phyloP scores from a whole-genome alignment of 345 rosid species.

The Ceriops decandra region DNA sequence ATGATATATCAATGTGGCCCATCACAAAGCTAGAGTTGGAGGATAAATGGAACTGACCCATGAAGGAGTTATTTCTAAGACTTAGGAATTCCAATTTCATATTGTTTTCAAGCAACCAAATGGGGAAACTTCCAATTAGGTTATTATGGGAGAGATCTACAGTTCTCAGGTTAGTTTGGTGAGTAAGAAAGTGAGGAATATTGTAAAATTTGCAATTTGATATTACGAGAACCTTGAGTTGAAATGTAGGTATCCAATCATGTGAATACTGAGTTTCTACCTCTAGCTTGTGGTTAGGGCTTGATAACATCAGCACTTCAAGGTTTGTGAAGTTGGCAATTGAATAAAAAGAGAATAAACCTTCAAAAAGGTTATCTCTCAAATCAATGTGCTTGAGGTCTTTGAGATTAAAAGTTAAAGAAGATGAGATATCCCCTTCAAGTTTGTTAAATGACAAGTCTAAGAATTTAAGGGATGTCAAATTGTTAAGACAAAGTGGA shows the following conservation, averaged over 20 bases:
- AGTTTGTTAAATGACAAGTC: background rate
- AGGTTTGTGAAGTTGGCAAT: background rate
- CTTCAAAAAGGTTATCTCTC: background rate
- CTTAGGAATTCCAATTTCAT: background rate
- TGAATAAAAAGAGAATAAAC: background rate
- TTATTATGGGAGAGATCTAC: too few relatives aligned
- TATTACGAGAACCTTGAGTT: background rate
- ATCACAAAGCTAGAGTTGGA: too few relatives aligned
- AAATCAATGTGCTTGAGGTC: background rate
- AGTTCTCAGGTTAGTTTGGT: too few relatives aligned
- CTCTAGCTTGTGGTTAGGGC: background rate
- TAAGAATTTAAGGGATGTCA: background rate
- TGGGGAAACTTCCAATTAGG: too few relatives aligned
- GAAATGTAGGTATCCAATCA: background rate
- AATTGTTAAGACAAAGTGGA: background rate
- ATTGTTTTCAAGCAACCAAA: too few relatives aligned
- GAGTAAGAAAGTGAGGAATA: background rate
- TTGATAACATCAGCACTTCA: background rate
- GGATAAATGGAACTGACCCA: too few relatives aligned
- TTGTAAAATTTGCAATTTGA: background rate
- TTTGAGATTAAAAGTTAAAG: background rate
- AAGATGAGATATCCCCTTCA: background rate
- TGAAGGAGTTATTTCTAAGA: background rate
- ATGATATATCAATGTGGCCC: too few relatives aligned
- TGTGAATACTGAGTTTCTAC: background rate